Evolutionary conservation across 805 yeast species (phyloP), one percentile per base, ranked within the genome.

Genomic region (Metschnikowia baotianmanensis): DNA sequence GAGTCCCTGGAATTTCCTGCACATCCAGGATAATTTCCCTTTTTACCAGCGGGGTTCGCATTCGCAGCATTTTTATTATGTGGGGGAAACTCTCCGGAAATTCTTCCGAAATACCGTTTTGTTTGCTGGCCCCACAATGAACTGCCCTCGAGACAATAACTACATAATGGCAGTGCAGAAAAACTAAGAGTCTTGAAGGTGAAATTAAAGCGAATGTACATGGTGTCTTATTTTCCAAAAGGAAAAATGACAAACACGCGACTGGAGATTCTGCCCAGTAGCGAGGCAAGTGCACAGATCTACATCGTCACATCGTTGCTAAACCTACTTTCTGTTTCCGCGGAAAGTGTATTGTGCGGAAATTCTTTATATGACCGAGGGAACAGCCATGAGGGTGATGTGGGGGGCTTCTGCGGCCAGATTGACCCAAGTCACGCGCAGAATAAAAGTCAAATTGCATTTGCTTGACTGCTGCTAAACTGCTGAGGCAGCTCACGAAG

Each of bases 81-180:
- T n/a, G n/a, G n/a, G 36, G 36, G 36, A 34, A 34, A 13, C 17
- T 6, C 12, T 8, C 36, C 36, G 36, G 25, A 17, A 34, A 25
- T 34, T 23, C 28, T 12, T 15, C 36, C 36, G 36, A 6, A n/a
- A n/a, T n/a, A n/a, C n/a, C n/a, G n/a, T n/a, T n/a, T n/a, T n/a
- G n/a, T n/a, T n/a, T n/a, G n/a, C n/a, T n/a, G n/a, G n/a, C n/a
- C n/a, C n/a, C n/a, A n/a, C n/a, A n/a, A n/a, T n/a, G n/a, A n/a
- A n/a, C n/a, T n/a, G n/a, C n/a, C n/a, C n/a, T n/a, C n/a, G n/a
- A n/a, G n/a, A n/a, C n/a, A n/a, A n/a, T n/a, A n/a, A n/a, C n/a
- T n/a, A n/a, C n/a, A n/a, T n/a, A n/a, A n/a, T n/a, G n/a, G n/a
- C n/a, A n/a, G n/a, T n/a, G n/a, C n/a, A n/a, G n/a, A n/a, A n/a